phyloP scores from a whole-genome alignment of 768 basidiomycete species.

The Coprinellus micaceus region DNA sequence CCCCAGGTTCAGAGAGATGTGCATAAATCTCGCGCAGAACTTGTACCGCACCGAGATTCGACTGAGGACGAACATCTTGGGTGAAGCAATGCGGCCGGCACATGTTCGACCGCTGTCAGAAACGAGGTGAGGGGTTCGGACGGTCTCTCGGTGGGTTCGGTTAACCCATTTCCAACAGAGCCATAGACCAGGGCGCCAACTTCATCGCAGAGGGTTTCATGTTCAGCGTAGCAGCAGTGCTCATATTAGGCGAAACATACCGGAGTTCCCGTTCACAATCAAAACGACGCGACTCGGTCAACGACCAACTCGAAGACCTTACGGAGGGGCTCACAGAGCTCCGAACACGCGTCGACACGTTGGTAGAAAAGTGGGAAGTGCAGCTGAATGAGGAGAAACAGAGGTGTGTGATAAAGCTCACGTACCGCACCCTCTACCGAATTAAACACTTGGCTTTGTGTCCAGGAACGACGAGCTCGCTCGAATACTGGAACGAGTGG shows the following conservation, averaged over 20 bases:
- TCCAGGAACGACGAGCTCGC: constrained; percentile 64
- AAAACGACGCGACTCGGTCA: constrained; percentile 67
- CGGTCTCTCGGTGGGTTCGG: not conserved
- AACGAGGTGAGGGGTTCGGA: constrained; percentile 46
- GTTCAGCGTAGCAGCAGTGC: constrained; percentile 66
- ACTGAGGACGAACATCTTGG: constrained; percentile 71
- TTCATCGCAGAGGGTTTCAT: constrained; percentile 82
- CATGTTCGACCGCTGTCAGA: constrained; percentile 72
- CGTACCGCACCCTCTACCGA: not conserved
- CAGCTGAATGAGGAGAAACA: constrained; percentile 40
- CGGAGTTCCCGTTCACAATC: constrained; percentile 66
- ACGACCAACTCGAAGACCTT: constrained; percentile 66
- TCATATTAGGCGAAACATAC: constrained; percentile 78
- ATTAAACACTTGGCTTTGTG: not conserved
- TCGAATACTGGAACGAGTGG: constrained; percentile 59
- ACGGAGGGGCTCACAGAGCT: constrained; percentile 44
- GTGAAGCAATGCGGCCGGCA: constrained; percentile 61
- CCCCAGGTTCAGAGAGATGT: constrained; percentile 65
- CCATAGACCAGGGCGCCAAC: constrained; percentile 85
- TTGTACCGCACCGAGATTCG: constrained; percentile 73
- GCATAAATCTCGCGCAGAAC: constrained; percentile 69
- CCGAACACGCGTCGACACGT: constrained; percentile 34
- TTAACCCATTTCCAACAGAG: constrained; percentile 36
- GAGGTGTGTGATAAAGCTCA: constrained; percentile 32
- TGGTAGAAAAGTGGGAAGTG: constrained; percentile 42